These are phyloP conservation scores for Neospermospora avenae DNA, from an alignment of 2,329 filamentous ascomycete species.

Conservation along the genomic window DNA sequence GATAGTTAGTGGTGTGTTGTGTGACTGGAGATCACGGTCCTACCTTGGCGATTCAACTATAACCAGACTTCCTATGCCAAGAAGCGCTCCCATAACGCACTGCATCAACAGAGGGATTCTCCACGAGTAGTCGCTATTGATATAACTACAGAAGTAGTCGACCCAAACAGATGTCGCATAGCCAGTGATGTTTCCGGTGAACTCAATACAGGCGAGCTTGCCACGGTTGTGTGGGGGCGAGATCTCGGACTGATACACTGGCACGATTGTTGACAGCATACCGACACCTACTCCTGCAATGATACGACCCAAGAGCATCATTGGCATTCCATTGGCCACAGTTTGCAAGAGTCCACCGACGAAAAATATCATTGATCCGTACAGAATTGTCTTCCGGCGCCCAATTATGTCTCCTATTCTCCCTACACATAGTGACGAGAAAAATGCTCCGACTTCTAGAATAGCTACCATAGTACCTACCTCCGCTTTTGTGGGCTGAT, in stretches of 20 bases:
- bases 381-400: constrained; percentile 83
- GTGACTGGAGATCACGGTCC: constrained; percentile 1
- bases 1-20: constrained; percentile 13
- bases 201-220: constrained; percentile 95
- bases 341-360: constrained; percentile 82
- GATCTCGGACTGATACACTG: constrained; percentile 92
- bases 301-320: constrained; percentile 85
- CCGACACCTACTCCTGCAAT: constrained; percentile 84
- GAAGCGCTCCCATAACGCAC: constrained; percentile 85
- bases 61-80: constrained; percentile 81
- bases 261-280: constrained; percentile 86
- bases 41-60: constrained; percentile 96
- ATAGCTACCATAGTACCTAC: constrained; percentile 98
- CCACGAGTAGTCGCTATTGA: constrained; percentile 83
- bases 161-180: constrained; percentile 98
- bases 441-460: constrained; percentile 87
- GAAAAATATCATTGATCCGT: constrained; percentile 86
- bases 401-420: constrained; percentile 90
- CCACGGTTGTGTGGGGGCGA: constrained; percentile 95
- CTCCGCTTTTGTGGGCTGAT: constrained; percentile 80
- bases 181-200: constrained; percentile 93
- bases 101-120: constrained; percentile 87
- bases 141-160: constrained; percentile 94
- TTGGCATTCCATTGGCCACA: constrained; percentile 75
- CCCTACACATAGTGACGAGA: constrained; percentile 83